Base-by-base conservation (phyloP, 2,329 filamentous ascomycete genomes). In the Alternaria atra region DNA sequence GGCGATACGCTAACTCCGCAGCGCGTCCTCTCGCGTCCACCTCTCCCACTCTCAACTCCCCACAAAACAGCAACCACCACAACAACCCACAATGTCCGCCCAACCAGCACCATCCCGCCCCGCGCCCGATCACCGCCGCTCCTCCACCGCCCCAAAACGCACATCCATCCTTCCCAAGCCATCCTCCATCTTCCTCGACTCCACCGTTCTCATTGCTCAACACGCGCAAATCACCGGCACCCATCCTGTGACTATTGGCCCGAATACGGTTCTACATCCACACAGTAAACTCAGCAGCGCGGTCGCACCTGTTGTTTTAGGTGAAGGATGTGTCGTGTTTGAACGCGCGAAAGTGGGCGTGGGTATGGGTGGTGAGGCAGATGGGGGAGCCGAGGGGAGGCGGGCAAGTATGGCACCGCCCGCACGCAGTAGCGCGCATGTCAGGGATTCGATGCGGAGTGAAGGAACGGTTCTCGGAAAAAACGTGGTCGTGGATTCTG, bases 201-300 rank as follows among this genome's bases (percentile, higher is more conserved):
- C 81, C 32, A 75, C 77, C 4, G 82, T 81, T 53, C 78, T 84
- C 52, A 78, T 85, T 52, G 81, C 82, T 5, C 80, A 83, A 42
- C 82, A 83, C 67, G 82, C 80, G 3, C 74, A 80, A 35, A 71
- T 84, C 17, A 87, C 80, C n/a, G 95, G 95, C 65, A 89, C 86
- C 2, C 86, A 96, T 75, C 89, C 88, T 1, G 92, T 99, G 65
- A 90, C 88, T 44, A 88, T 98, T 64, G 90, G 90, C 58, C 85
- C 91, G 25, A 89, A 93, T 73, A 90, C 88, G 4, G 87, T 97
- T 6, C 81, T 99, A n/a, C 94, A 98, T 73, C 94, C 95, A 1
- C 91, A 94, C 50, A 87, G 90, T 15, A 89, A 73, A 52, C 74
- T 84, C 30, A 77, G 74, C 37, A 81, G 81, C 39, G 73, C 77